Conservation (phyloP, 2,329 filamentous ascomycete species). For the Epichloe baconii region DNA sequence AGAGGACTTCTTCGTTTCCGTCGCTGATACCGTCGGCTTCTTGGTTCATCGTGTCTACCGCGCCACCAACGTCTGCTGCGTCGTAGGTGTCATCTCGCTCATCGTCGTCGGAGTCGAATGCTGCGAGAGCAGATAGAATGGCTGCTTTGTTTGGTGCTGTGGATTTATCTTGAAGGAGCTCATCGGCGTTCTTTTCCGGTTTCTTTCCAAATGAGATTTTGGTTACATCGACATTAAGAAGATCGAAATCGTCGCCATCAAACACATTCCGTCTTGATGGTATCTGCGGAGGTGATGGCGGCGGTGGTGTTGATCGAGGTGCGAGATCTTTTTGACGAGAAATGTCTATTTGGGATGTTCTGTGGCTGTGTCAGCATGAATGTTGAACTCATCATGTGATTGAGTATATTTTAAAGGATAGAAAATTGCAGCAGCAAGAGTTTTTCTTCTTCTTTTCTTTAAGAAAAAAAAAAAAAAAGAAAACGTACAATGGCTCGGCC, state of each 20-base stretch:
- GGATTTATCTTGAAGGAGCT: constrained; percentile 52
- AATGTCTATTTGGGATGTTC: constrained; percentile 15
- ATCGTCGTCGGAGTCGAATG: constrained; percentile 89
- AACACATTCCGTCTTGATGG: constrained; percentile 59
- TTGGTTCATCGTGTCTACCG: constrained; percentile 58
- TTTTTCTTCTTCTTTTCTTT: no score
- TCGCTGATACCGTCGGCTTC: constrained; percentile 35
- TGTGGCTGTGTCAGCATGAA: constrained; percentile 12
- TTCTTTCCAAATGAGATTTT: constrained; percentile 70
- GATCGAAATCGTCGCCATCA: constrained; percentile 69
- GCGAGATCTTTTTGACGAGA: constrained; percentile 29
- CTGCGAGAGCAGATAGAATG: constrained; percentile 74
- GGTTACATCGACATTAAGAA: constrained; percentile 50
- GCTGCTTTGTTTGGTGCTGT: constrained; percentile 64
- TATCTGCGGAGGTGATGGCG: constrained; percentile 15
- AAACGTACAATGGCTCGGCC: constrained; percentile 46
- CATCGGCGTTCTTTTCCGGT: constrained; percentile 53
- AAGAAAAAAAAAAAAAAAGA: neutral
- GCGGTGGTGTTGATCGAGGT: constrained; percentile 45
- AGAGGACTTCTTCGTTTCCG: constrained; percentile 58
- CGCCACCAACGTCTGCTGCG: constrained; percentile 78
- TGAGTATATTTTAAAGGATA: neutral
- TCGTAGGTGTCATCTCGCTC: constrained; percentile 97
- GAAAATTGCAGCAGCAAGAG: neutral
- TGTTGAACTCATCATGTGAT: neutral